Evolutionary conservation across 1,284 basidiomycete genomes (phyloP), one percentile per base, ranked within the genome.

Genomic region (Sphaerobolus stellatus): DNA sequence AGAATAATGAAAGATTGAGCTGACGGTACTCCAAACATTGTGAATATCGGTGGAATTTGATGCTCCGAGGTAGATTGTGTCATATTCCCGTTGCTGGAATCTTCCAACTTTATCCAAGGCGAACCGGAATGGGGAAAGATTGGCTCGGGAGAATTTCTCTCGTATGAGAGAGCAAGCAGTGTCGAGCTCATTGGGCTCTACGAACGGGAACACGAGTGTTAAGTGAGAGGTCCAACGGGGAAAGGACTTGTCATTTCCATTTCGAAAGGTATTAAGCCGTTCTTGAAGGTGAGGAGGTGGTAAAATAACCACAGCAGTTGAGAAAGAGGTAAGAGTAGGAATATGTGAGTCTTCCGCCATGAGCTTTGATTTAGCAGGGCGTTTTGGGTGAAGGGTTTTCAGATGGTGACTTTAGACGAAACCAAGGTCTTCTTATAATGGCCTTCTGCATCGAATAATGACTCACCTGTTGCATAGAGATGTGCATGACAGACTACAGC

Each of bases 151-250:
- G n/a, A 60, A 22, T 13, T 53, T 52, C 30, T 38, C 34, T 4
- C 51, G 54, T 5, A 62, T 27, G n/a, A 31, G 44, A 27, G 50
- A 33, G 30, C 45, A 34, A 8, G 53, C 46, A 25, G 34, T 47
- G 7, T 54, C 29, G 47, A 64, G 59, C 13, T 49, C 34, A 13
- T 31, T 28, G 8, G 46, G 33, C 7, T 54, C 38, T 20, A 56
- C 56, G 50, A 61, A 62, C 8, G 60, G 61, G 48, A 59, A 62
- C 36, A 63, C 40, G 28, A 63, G 46, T 13, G 59, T 62, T 6
- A 62, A 45, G 44, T 61, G 63, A 16, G 61, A 48, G 30, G 61
- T 61, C 63, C 56, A 62, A 27, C 60, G 46, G 34, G 52, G 54
- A 54, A 29, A 52, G 11, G 58, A 56, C 38, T 62, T 59, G 45